phyloP scores from a whole-genome alignment of 805 yeast species.

The Hanseniaspora valbyensis region DNA sequence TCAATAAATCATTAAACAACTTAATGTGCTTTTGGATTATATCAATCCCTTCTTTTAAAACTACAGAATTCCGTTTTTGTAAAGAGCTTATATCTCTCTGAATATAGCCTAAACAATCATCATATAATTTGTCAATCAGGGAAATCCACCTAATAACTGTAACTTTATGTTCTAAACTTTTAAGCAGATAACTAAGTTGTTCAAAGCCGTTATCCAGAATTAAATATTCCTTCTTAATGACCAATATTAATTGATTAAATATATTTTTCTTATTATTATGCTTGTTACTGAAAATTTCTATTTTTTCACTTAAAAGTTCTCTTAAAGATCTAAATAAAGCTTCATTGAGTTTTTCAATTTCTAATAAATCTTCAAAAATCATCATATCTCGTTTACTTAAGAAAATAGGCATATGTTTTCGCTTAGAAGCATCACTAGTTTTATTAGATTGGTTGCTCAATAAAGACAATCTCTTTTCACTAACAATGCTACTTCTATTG shows the following conservation, averaged over 20 bases:
- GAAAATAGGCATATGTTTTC: constrained; percentile 9
- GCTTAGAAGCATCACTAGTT: background rate
- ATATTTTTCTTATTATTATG: background rate
- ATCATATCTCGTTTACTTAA: constrained; percentile 11
- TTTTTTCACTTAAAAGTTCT: constrained; percentile 12
- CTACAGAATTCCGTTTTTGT: background rate
- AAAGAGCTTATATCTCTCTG: background rate
- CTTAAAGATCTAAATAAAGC: constrained; percentile 8
- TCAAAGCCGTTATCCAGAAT: constrained; percentile 6
- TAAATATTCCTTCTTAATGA: background rate
- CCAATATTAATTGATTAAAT: background rate
- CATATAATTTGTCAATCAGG: background rate
- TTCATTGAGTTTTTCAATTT: constrained; percentile 14
- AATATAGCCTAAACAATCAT: constrained; percentile 1
- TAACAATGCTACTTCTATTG: constrained; percentile 4
- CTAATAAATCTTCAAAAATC: constrained; percentile 14
- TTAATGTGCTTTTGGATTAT: background rate
- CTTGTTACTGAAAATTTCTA: background rate
- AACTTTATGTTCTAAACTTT: constrained; percentile 2
- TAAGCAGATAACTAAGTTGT: background rate
- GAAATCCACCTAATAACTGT: constrained; percentile 9
- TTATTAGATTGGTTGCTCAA: background rate
- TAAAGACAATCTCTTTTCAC: constrained; percentile 11
- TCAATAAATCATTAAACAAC: background rate
- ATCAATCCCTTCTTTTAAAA: background rate